phyloP scores from a whole-genome alignment of 1,284 basidiomycete genomes.

The Wolfiporia cocos region DNA sequence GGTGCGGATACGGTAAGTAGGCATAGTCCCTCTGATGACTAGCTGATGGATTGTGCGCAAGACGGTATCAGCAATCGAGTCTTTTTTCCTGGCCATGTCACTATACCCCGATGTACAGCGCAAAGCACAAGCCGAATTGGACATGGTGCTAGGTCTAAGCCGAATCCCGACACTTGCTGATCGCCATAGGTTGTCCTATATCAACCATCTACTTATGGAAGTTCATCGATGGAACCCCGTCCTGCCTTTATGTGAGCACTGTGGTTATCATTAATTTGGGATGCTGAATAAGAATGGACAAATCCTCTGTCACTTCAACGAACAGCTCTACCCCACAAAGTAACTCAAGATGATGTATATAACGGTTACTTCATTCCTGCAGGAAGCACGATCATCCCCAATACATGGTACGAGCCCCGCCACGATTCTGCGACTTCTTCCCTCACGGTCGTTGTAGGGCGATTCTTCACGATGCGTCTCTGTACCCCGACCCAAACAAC shows the following conservation, averaged over 20 bases:
- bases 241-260: conserved; percentile 18
- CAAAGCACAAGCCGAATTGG: conserved; percentile 27
- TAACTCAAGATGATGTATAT: conserved; percentile 23
- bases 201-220: conserved; percentile 26
- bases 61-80: conserved; percentile 3
- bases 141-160: conserved; percentile 21
- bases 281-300: too few relatives aligned
- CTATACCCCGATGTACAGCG: conserved; percentile 21
- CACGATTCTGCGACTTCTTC: not conserved
- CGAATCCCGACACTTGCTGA: conserved; percentile 24
- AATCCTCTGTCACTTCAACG: too few relatives aligned
- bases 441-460: conserved; percentile 1
- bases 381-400: conserved; percentile 20
- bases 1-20: conserved; percentile 6
- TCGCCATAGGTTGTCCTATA: conserved; percentile 23
- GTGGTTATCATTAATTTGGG: too few relatives aligned
- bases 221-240: conserved; percentile 24
- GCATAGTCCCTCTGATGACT: not conserved
- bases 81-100: conserved; percentile 22
- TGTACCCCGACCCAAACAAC: conserved; percentile 21
- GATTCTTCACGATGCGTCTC: conserved; percentile 22
- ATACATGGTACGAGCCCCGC: conserved; percentile 20
- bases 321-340: conserved; percentile 21
- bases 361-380: conserved; percentile 25
- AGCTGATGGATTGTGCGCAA: not conserved